These are phyloP conservation scores for Coemansia reversa DNA, from an alignment of 192 early-diverging fungal species.

Conservation along the genomic window DNA sequence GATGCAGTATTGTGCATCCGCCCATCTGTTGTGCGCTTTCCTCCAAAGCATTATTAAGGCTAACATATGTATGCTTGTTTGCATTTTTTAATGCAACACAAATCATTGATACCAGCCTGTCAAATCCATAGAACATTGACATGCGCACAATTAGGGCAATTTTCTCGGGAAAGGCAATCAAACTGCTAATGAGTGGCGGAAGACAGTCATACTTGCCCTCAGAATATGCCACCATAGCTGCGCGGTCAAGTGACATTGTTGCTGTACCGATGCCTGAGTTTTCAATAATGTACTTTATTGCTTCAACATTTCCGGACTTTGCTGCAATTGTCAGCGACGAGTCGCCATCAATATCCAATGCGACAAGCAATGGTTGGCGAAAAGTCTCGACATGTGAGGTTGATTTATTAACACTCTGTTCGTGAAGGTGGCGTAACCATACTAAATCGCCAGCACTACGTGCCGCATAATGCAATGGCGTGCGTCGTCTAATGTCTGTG, in stretches of 20 bases:
- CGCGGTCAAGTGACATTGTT: conserved; percentile 25
- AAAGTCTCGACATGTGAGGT: conserved; percentile 3
- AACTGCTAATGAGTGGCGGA: conserved; percentile 6
- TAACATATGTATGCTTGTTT: conserved; percentile 1
- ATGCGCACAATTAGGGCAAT: conserved; percentile 28
- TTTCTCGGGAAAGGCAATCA: conserved; percentile 29
- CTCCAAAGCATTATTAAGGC: conserved; percentile 23
- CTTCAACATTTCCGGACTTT: conserved; percentile 24
- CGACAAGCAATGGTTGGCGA: conserved; percentile 19
- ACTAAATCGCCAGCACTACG: conserved; percentile 21
- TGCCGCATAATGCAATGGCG: conserved; percentile 46
- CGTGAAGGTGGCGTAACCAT: conserved; percentile 37
- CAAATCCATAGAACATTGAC: conserved; percentile 41
- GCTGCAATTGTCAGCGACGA: conserved; percentile 51
- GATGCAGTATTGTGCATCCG: conserved; percentile 36
- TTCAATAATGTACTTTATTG: conserved; percentile 46
- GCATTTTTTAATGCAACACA: conserved; percentile 11
- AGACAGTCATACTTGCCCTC: conserved; percentile 21
- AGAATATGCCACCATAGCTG: conserved; percentile 18
- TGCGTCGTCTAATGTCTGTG: conserved; percentile 42
- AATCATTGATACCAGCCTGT: conserved; percentile 23
- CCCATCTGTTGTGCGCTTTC: conserved; percentile 13
- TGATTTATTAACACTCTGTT: conserved; percentile 27
- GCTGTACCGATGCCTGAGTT: conserved; percentile 25
- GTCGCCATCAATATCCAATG: conserved; percentile 35